Conservation (phyloP, 768 basidiomycete genomes). For the Hericium erinaceus region DNA sequence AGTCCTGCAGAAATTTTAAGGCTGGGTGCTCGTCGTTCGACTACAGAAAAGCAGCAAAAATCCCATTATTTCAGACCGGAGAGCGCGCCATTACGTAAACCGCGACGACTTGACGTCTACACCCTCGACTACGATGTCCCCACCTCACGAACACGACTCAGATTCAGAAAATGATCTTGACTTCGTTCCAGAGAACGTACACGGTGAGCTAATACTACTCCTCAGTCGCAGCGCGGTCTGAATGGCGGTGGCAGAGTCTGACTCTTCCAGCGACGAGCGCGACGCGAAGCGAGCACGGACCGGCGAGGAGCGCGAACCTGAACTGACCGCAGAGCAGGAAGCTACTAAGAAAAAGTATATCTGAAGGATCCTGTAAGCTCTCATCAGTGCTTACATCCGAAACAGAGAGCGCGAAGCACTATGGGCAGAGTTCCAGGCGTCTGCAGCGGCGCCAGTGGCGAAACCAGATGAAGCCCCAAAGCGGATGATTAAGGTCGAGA, state of each 20-base stretch:
- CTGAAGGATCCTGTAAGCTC: too few relatives aligned
- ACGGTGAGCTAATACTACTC: constrained; percentile 20
- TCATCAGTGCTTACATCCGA: too few relatives aligned
- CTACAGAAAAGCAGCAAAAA: neutral
- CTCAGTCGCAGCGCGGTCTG: neutral
- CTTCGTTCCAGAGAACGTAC: constrained; percentile 48
- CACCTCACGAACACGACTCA: constrained; percentile 21
- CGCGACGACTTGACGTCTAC: neutral
- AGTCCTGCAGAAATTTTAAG: too few relatives aligned
- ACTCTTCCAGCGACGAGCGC: constrained; percentile 31
- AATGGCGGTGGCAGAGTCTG: constrained; percentile 22
- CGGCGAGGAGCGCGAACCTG: constrained; percentile 9
- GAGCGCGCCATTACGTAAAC: neutral
- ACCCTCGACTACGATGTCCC: neutral
- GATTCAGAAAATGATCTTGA: constrained; percentile 69
- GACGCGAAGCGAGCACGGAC: constrained; percentile 27
- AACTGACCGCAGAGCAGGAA: constrained; percentile 24
- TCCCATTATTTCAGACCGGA: neutral
- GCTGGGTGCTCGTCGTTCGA: too few relatives aligned
- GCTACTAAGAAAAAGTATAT: constrained; percentile 36
- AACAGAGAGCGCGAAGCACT: constrained; percentile 50
- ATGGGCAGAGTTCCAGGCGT: constrained; percentile 64
- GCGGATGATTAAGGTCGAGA: constrained; percentile 57
- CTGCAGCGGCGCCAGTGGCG: constrained; percentile 30
- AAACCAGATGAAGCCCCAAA: constrained; percentile 13